These are phyloP conservation scores for Trichoderma oligosporum DNA, from an alignment of 2,329 filamentous ascomycete genomes.

Conservation along the genomic window DNA sequence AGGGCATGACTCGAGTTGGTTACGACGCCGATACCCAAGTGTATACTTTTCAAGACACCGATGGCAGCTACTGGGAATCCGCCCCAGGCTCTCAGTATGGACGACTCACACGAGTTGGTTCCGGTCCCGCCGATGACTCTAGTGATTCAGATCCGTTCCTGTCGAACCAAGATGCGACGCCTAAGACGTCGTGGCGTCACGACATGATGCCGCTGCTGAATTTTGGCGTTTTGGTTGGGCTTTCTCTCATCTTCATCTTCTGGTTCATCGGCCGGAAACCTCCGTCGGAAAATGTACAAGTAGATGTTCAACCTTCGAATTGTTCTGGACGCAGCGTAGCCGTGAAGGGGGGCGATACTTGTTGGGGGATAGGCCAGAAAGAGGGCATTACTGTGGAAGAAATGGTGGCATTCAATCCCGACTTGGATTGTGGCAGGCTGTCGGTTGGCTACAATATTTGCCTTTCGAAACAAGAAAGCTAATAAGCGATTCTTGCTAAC, in stretches of 20 bases:
- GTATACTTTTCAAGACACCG: constrained; percentile 49
- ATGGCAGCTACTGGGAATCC: constrained; percentile 49
- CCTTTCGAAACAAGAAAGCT: constrained; percentile 33
- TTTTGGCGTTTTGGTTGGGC: constrained; percentile 52
- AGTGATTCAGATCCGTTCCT: constrained; percentile 35
- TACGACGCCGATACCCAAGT: constrained; percentile 54
- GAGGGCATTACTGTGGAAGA: constrained; percentile 43
- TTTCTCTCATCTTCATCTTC: constrained; percentile 48
- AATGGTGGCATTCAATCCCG: constrained; percentile 43
- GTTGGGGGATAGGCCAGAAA: constrained; percentile 48
- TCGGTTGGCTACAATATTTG: constrained; percentile 43
- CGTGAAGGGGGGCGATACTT: constrained; percentile 47
- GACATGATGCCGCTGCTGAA: constrained; percentile 55
- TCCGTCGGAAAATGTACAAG: constrained; percentile 12
- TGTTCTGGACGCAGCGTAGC: constrained; percentile 38
- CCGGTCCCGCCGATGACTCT: constrained; percentile 26
- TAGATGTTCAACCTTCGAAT: constrained; percentile 20
- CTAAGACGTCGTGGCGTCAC: constrained; percentile 46
- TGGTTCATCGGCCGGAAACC: constrained; percentile 43
- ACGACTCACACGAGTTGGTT: constrained; percentile 39
- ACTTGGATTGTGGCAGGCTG: constrained; percentile 47
- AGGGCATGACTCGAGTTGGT: constrained; percentile 51
- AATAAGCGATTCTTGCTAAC: too few relatives aligned
- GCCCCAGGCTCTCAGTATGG: constrained; percentile 50
- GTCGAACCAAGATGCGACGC: constrained; percentile 21